phyloP scores from a whole-genome alignment of 2,329 filamentous ascomycete species.

The Reticulascus tulasneorum region DNA sequence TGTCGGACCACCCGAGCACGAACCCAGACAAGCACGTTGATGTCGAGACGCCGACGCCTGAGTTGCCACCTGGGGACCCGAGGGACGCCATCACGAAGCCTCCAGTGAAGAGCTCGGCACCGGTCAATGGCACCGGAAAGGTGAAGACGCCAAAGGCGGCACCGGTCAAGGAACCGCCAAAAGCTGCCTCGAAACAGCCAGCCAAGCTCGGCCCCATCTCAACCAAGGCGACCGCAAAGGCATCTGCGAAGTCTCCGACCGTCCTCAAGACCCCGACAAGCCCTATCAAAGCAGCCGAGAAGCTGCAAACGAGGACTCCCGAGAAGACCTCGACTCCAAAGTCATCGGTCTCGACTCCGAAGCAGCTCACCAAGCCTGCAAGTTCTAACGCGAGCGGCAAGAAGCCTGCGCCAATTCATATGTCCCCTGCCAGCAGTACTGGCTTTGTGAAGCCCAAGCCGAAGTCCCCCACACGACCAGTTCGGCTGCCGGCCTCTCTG shows the following conservation, averaged over 20 bases:
- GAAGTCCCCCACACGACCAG: conserved; percentile 66
- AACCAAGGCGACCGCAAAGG: conserved; percentile 25
- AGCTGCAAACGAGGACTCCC: conserved; percentile 15
- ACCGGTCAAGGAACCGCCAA: conserved; percentile 6
- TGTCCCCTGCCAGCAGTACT: conserved; percentile 31
- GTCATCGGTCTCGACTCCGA: conserved; percentile 22
- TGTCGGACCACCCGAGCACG: conserved; percentile 29
- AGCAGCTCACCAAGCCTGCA: conserved; percentile 24
- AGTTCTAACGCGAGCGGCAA: conserved; percentile 28
- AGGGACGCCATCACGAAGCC: conserved; percentile 21
- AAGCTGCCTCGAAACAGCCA: conserved; percentile 26
- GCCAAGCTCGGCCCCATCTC: conserved; percentile 18
- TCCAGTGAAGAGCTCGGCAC: conserved; percentile 4
- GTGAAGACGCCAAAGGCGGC: conserved; percentile 20
- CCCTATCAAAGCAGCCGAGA: conserved; percentile 24
- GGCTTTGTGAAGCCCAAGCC: conserved; percentile 55
- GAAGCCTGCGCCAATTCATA: conserved; percentile 39
- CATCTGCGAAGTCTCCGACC: conserved; percentile 31
- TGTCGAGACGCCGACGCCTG: conserved; percentile 30
- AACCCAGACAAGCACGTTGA: conserved; percentile 38
- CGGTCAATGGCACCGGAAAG: conserved; percentile 18
- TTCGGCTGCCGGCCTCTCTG: conserved; percentile 62
- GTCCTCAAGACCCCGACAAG: conserved; percentile 34
- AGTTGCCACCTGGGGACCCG: conserved; percentile 25
- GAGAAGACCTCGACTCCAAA: conserved; percentile 31